Conservation (phyloP, 2,329 filamentous ascomycete species). For the Helotiales sp. region DNA sequence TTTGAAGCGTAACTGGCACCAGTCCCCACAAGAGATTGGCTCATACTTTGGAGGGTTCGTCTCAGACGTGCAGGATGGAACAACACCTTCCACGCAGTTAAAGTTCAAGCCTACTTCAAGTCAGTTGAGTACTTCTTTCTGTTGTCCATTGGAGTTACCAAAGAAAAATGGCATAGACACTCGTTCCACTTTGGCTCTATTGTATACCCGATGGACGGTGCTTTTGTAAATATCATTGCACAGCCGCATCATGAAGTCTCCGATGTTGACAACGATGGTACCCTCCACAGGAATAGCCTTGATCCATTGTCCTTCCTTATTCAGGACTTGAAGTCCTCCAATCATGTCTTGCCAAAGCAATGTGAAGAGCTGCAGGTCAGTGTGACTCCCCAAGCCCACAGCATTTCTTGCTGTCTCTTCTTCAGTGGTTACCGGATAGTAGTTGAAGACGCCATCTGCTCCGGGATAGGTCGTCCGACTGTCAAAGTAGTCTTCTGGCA, state of each 20-base stretch:
- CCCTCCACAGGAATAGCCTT: constrained; percentile 45
- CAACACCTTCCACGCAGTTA: constrained; percentile 49
- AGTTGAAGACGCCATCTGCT: constrained; percentile 44
- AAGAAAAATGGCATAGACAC: constrained; percentile 60
- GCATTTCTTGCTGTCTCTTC: constrained; percentile 31
- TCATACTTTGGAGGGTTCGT: constrained; percentile 49
- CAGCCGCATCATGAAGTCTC: constrained; percentile 51
- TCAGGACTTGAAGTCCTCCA: constrained; percentile 45
- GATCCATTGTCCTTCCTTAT: constrained; percentile 44
- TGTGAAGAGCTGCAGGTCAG: constrained; percentile 50
- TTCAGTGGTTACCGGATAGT: constrained; percentile 43
- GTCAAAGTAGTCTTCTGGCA: constrained; percentile 57
- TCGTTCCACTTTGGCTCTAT: constrained; percentile 41
- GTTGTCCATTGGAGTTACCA: constrained; percentile 32
- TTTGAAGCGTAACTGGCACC: constrained; percentile 35
- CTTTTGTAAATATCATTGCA: constrained; percentile 51
- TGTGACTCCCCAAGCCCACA: constrained; percentile 48
- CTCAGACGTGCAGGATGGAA: constrained; percentile 47
- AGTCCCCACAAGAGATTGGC: constrained; percentile 51
- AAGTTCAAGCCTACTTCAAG: constrained; percentile 45
- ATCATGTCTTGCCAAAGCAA: constrained; percentile 48
- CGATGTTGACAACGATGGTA: constrained; percentile 53
- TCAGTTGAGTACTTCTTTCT: not conserved
- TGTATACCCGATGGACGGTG: constrained; percentile 52
- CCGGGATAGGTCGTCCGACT: constrained; percentile 52